Conservation (phyloP, 345 rosid genomes). For the Populus ilicifolia region DNA sequence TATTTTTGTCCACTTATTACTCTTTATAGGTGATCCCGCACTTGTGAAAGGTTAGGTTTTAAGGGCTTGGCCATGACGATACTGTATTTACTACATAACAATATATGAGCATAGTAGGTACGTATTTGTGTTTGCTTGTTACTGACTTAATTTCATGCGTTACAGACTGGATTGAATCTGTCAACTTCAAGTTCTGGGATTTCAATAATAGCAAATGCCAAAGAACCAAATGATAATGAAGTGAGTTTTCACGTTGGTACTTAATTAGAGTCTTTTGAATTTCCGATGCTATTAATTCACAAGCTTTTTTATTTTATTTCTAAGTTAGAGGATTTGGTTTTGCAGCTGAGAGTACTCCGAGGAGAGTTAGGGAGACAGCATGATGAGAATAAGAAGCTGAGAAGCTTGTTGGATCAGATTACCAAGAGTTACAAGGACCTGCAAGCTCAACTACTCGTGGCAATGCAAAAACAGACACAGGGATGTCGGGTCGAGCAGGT, state of each 20-base stretch:
- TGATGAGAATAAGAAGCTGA: conserved; percentile 67
- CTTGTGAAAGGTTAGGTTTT: background rate
- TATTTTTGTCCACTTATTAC: background rate
- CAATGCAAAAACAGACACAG: conserved; percentile 50
- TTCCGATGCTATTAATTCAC: background rate
- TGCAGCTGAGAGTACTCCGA: conserved; percentile 43
- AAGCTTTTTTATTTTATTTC: background rate
- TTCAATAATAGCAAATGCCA: conserved; percentile 26
- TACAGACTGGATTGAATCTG: conserved; percentile 59
- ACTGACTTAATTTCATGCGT: background rate
- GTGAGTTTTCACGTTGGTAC: conserved; percentile 33
- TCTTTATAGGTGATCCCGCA: background rate
- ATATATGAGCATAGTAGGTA: background rate
- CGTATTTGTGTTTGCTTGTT: background rate
- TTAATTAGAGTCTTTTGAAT: background rate
- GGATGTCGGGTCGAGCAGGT: conserved; percentile 41
- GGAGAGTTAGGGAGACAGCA: conserved; percentile 51
- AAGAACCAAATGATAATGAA: conserved; percentile 35
- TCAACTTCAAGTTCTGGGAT: conserved; percentile 40
- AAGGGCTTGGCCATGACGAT: background rate
- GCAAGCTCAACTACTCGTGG: conserved; percentile 55
- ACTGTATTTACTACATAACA: background rate
- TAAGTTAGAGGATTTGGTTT: background rate
- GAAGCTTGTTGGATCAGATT: conserved; percentile 59
- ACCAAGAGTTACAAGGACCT: conserved; percentile 50